Conservation (phyloP, 495 filamentous ascomycete genomes). For the Podospora sp. region DNA sequence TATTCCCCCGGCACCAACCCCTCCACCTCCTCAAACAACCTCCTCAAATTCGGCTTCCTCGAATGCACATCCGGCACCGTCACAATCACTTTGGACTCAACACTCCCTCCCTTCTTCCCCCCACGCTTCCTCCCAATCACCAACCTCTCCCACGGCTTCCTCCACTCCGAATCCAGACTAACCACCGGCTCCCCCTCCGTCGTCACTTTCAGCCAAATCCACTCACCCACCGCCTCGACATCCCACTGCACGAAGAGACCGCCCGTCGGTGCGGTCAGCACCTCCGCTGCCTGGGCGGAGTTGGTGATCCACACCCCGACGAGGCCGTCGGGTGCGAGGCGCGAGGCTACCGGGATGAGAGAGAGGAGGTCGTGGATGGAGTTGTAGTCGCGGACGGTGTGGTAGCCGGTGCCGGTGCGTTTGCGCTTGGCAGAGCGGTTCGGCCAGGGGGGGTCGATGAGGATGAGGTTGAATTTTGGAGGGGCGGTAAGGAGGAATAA, state of each 20-base stretch:
- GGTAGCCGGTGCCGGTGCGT: conserved; percentile 52
- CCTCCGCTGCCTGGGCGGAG: conserved; percentile 58
- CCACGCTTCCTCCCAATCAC: conserved; percentile 62
- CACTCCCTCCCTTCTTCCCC: background rate
- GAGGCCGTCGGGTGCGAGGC: conserved; percentile 55
- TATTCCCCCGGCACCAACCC: conserved; percentile 50
- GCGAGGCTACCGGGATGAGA: conserved; percentile 57
- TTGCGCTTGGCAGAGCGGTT: conserved; percentile 82
- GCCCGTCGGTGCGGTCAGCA: conserved; percentile 53
- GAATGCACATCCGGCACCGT: conserved; percentile 91
- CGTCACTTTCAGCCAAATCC: conserved; percentile 91
- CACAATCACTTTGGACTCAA: conserved; percentile 57
- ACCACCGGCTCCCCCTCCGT: conserved; percentile 67
- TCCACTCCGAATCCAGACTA: conserved; percentile 67
- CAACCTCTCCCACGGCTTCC: conserved; percentile 85
- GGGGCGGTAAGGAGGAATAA: conserved; percentile 42
- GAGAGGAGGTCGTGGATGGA: conserved; percentile 48
- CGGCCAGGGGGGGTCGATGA: conserved; percentile 94
- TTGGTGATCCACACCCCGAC: conserved; percentile 93
- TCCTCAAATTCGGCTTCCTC: conserved; percentile 69
- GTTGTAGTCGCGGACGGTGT: conserved; percentile 48
- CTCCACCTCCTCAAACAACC: conserved; percentile 48
- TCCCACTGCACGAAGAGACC: conserved; percentile 64
- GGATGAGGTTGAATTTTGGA: conserved; percentile 68
- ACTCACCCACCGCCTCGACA: conserved; percentile 73